Evolutionary conservation across 176 grass and related monocot genomes (phyloP).

Genomic region (Cenchrus fungigraminus): DNA sequence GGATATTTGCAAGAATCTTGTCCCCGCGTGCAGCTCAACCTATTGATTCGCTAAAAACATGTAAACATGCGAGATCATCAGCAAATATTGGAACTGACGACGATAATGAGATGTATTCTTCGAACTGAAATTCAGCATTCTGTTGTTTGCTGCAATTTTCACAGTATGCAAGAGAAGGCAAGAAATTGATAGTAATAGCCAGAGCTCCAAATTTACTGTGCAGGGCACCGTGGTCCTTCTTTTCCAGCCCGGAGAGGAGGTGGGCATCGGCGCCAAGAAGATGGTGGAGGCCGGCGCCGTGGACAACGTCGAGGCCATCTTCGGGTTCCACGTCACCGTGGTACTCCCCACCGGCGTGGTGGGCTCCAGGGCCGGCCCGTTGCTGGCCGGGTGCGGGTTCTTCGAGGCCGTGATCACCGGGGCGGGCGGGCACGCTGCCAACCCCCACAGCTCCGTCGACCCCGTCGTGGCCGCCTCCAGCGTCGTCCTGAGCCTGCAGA

Average conservation of each 20-base stretch:
- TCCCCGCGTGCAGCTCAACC: neutral
- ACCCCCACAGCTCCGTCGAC: conserved; percentile 72
- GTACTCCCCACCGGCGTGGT: conserved; percentile 60
- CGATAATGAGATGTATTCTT: neutral
- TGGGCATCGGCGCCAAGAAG: conserved; percentile 73
- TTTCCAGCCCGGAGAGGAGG: conserved; percentile 96
- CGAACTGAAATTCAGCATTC: neutral
- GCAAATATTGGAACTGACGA: neutral
- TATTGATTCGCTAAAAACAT: no score
- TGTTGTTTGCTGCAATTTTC: neutral
- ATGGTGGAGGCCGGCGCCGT: conserved; percentile 79
- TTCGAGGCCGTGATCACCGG: conserved; percentile 91
- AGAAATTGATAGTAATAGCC: no score
- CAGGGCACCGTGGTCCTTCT: conserved; percentile 87
- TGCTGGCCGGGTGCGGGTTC: conserved; percentile 87
- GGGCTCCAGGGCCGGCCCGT: conserved; percentile 66
- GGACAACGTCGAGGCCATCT: conserved; percentile 86
- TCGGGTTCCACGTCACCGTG: conserved; percentile 68
- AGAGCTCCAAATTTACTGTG: neutral
- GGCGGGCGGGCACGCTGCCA: conserved; percentile 80
- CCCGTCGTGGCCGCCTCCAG: conserved; percentile 81
- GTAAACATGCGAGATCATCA: neutral
- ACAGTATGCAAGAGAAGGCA: neutral
- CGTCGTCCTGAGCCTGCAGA: conserved; percentile 85
- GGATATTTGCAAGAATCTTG: neutral